Conservation (phyloP, 192 early-diverging fungal species). For the Podila epigama region DNA sequence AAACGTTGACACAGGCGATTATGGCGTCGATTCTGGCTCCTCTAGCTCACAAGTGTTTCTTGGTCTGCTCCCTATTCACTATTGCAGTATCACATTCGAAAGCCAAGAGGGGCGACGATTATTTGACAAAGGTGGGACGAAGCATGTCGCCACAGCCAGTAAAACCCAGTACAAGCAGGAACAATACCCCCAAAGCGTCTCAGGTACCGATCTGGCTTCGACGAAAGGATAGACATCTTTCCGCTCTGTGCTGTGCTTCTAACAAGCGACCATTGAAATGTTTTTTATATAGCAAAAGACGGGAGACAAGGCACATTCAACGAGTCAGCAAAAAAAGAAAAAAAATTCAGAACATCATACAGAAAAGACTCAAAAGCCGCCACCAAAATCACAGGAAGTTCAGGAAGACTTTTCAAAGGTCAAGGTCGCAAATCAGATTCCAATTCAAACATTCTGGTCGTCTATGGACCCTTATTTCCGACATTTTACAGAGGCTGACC, state of each 20-base stretch:
- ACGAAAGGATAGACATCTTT: too few relatives aligned
- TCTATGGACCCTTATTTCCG: slow-evolving; percentile 88
- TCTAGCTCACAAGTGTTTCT: not conserved
- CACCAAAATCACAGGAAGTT: slow-evolving; percentile 35
- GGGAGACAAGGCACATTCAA: slow-evolving; percentile 34
- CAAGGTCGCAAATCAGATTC: slow-evolving; percentile 75
- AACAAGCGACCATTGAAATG: not conserved
- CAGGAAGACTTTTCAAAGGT: slow-evolving; percentile 72
- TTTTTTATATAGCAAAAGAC: slow-evolving; percentile 11
- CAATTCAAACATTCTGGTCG: slow-evolving; percentile 83
- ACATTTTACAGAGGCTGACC: slow-evolving; percentile 80
- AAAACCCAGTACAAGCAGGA: slow-evolving; percentile 20
- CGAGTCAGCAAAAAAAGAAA: slow-evolving; percentile 43
- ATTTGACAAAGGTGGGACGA: slow-evolving; percentile 23
- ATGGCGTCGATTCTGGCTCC: too few relatives aligned
- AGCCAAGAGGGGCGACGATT: slow-evolving; percentile 39
- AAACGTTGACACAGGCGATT: too few relatives aligned
- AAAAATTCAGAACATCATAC: slow-evolving; percentile 27
- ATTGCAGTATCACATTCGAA: slow-evolving; percentile 3
- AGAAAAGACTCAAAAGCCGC: slow-evolving; percentile 43
- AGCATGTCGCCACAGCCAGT: slow-evolving; percentile 41
- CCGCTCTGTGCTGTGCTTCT: too few relatives aligned
- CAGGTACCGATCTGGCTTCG: too few relatives aligned
- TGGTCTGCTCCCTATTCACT: not conserved
- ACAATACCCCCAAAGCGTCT: slow-evolving; percentile 23